phyloP scores from a whole-genome alignment of 1,284 basidiomycete genomes.

The Melampsora americana region DNA sequence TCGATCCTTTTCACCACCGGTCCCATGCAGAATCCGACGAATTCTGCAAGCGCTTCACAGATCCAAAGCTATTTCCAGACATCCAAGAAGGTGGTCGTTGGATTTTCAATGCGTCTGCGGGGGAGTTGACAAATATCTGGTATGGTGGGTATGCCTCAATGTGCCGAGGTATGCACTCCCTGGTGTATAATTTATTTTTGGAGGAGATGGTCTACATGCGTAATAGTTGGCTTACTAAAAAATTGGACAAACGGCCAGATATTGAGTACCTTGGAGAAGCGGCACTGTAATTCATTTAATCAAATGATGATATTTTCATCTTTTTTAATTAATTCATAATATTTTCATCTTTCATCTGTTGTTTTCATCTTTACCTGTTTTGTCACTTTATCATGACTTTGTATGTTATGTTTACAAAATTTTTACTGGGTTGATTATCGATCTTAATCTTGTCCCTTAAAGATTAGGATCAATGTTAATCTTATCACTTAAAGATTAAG shows the following conservation, averaged over 20 bases:
- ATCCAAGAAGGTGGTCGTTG: neutral
- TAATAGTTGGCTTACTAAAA: neutral
- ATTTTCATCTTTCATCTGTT: too few relatives aligned
- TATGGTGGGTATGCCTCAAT: neutral
- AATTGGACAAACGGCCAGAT: neutral
- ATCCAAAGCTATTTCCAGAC: neutral
- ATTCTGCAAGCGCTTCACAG: neutral
- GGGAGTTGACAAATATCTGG: neutral
- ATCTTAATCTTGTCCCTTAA: too few relatives aligned
- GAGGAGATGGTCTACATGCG: neutral
- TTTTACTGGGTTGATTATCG: too few relatives aligned
- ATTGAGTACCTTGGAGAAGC: too few relatives aligned
- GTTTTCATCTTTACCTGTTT: too few relatives aligned
- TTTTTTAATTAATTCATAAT: too few relatives aligned
- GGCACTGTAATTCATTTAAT: too few relatives aligned
- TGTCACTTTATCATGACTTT: too few relatives aligned
- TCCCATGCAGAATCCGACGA: neutral
- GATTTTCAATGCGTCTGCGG: neutral
- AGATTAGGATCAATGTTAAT: too few relatives aligned
- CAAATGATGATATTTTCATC: too few relatives aligned
- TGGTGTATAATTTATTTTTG: neutral
- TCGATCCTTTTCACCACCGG: neutral
- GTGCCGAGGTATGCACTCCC: neutral
- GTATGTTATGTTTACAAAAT: too few relatives aligned
- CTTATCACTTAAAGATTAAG: too few relatives aligned